phyloP scores from a whole-genome alignment of 345 rosid species.

The Salix dunnii region DNA sequence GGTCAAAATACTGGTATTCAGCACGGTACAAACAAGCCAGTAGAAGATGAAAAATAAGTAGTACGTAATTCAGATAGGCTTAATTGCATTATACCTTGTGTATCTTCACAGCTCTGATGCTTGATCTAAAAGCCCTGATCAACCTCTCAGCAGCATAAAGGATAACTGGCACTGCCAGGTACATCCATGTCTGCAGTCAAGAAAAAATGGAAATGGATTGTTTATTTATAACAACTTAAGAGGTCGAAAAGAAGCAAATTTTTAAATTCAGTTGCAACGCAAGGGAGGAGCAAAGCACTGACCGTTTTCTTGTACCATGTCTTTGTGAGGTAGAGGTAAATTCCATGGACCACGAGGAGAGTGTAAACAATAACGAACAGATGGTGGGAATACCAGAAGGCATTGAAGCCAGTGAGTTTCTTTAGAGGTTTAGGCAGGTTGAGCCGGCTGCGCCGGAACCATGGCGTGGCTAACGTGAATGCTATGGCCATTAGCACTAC shows the following conservation, averaged over 20 bases:
- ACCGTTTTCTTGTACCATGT: constrained; percentile 80
- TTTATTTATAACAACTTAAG: background rate
- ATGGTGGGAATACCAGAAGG: constrained; percentile 93
- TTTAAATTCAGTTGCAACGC: background rate
- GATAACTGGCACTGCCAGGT: constrained; percentile 61
- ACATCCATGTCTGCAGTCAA: constrained; percentile 81
- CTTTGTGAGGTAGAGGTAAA: constrained; percentile 65
- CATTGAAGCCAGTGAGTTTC: constrained; percentile 82
- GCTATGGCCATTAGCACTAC: constrained; percentile 76
- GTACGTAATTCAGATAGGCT: background rate
- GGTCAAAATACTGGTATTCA: background rate
- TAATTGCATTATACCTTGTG: constrained; percentile 41
- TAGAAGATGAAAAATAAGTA: background rate
- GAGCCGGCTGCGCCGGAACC: constrained; percentile 78
- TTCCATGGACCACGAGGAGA: constrained; percentile 75
- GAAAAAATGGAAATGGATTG: background rate
- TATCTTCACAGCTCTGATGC: constrained; percentile 75
- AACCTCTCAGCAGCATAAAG: constrained; percentile 68
- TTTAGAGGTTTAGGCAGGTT: constrained; percentile 63
- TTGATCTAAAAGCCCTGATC: constrained; percentile 71
- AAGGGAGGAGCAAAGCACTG: background rate
- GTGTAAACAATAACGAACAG: constrained; percentile 70
- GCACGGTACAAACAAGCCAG: background rate
- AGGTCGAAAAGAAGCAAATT: background rate
- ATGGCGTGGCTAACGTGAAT: constrained; percentile 77